phyloP scores from a whole-genome alignment of 2,329 filamentous ascomycete species.

The Colletotrichum chrysophilum region DNA sequence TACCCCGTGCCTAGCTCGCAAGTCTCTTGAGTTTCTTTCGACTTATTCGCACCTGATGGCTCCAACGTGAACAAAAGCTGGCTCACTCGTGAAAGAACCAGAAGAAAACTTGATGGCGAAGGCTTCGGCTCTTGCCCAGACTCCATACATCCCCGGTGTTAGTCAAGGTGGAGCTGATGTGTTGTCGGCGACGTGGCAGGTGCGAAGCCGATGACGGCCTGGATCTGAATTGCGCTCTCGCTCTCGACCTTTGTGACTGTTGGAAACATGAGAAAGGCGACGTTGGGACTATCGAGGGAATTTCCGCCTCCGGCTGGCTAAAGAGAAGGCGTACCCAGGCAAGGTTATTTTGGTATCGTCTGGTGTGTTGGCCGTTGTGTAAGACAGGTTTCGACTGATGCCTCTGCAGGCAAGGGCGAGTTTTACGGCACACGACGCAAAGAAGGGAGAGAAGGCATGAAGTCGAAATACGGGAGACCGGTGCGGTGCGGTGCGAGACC shows the following conservation, averaged over 20 bases:
- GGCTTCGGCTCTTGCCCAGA: neutral
- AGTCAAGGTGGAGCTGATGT: neutral
- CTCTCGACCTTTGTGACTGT: neutral
- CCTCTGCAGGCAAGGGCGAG: neutral
- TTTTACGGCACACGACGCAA: neutral
- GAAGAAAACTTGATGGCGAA: neutral
- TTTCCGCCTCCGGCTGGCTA: neutral
- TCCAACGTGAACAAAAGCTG: neutral
- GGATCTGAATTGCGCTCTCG: neutral
- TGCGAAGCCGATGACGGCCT: neutral
- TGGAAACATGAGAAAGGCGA: neutral
- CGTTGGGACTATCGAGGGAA: neutral
- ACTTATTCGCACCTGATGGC: neutral
- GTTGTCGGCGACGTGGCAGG: neutral
- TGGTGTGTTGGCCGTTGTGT: neutral
- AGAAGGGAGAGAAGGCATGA: neutral
- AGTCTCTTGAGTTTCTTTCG: neutral
- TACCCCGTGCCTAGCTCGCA: slow-evolving; percentile 2
- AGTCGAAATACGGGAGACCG: neutral
- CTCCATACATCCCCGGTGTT: neutral
- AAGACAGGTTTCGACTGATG: neutral
- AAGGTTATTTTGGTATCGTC: neutral
- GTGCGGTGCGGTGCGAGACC: neutral
- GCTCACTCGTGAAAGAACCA: neutral
- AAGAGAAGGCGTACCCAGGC: neutral